These are phyloP conservation scores for Leccinellum albellum DNA, from an alignment of 768 basidiomycete species.

Conservation along the genomic window DNA sequence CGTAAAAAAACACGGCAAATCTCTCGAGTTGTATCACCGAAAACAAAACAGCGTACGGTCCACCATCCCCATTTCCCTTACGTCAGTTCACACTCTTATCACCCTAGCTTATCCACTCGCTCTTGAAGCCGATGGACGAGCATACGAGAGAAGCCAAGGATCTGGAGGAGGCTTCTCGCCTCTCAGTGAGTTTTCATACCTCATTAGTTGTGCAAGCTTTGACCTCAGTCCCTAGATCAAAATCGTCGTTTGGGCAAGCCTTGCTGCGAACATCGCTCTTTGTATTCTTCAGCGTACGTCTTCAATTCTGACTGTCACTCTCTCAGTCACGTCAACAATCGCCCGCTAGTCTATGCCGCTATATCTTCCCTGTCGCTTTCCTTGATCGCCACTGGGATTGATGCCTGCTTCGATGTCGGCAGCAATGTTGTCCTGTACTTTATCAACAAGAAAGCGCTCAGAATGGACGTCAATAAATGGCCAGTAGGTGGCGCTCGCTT, in stretches of 20 bases:
- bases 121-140: conserved; percentile 88
- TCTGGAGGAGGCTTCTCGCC: conserved; percentile 60
- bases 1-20: conserved; percentile 55
- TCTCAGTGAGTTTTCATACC: conserved; percentile 48
- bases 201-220: background rate
- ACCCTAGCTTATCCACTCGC: conserved; percentile 68
- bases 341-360: conserved; percentile 78
- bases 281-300: conserved; percentile 64
- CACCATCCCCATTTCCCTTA: background rate
- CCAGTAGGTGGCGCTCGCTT: conserved; percentile 86
- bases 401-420: conserved; percentile 80
- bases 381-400: conserved; percentile 85
- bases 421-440: conserved; percentile 77
- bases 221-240: conserved; percentile 53
- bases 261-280: conserved; percentile 71
- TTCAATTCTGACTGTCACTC: background rate
- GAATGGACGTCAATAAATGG: conserved; percentile 81
- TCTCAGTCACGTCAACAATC: background rate
- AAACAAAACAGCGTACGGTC: conserved; percentile 66
- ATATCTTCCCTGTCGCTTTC: conserved; percentile 80
- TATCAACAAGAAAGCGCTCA: conserved; percentile 68
- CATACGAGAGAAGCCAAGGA: conserved; percentile 79
- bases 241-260: conserved; percentile 81
- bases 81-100: background rate
- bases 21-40: conserved; percentile 60